Evolutionary conservation across 345 rosid species (phyloP), one percentile per base, ranked within the genome.

Genomic region (Bretschneidera sinensis): DNA sequence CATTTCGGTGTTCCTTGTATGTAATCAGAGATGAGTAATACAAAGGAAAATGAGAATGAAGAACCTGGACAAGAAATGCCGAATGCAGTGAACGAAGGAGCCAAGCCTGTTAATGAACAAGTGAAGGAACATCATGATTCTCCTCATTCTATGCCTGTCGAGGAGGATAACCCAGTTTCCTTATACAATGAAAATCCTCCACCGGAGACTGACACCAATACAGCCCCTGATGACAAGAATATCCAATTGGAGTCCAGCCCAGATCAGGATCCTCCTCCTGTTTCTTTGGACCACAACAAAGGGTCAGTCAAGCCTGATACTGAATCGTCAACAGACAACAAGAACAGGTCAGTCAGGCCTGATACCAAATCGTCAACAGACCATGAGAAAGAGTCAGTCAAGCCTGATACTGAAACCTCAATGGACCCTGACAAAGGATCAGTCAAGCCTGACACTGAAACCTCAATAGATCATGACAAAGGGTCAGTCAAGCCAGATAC

Each of bases 401-500:
- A 62, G 54, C 55, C 63, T 19, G 56, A 57, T 45, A 24, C 61
- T 24, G 19, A 55, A 58, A 43, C 50, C 24, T 45, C 72, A 23
- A 56, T 43, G 57, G 64, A 57, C 47, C 59, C 43, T 20, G 49
- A 55, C 4, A 71, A 64, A 56, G 34, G 28, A 60, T 47, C 60
- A n/a, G 74, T 49, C 23, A 43, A 58, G 60, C 57, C 71, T 69
- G 73, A 66, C 62, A 31, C 43, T 25, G 61, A 75, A 68, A 50
- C 34, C 45, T 31, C 73, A 43, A 39, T 34, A 52, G 31, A 53
- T 35, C 21, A 21, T 51, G 66, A 59, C 2, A 51, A 58, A 69
- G 62, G 23, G 67, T 61, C 60, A 20, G 62, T 59, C 48, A 31
- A 72, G 54, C 62, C 71, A 22, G 65, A 68, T 66, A 28, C 21